Percentiles rank a stretch among this genome's conserved stretches.
These are phyloP conservation scores for Russula sp. DNA, from an alignment of 768 basidiomycete species.

Conservation along the genomic window DNA sequence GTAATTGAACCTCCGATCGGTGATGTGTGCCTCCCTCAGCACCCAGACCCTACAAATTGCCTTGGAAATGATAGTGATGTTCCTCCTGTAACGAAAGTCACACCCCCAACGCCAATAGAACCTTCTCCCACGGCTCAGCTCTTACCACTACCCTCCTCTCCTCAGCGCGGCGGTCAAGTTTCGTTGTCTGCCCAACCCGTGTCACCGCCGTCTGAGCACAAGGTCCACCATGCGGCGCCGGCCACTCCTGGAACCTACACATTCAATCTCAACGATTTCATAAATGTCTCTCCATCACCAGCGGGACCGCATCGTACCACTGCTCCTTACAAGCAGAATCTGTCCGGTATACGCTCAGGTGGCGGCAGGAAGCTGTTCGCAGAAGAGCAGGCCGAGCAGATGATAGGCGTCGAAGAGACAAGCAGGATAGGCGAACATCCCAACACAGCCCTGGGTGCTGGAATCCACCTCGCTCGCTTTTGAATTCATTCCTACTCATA, in stretches of 20 bases:
- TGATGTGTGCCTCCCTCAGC: conserved; percentile 13
- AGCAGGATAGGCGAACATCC: conserved; percentile 14
- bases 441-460: conserved; percentile 22
- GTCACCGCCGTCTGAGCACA: conserved; percentile 16
- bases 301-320: conserved; percentile 19
- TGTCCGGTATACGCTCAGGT: conserved; percentile 22
- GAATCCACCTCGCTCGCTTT: conserved; percentile 23
- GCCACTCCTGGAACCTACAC: conserved; percentile 24
- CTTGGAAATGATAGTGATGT: neutral
- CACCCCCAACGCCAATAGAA: conserved; percentile 24
- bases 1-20: conserved; percentile 7
- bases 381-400: conserved; percentile 22
- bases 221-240: conserved; percentile 15
- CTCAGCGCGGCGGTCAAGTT: conserved; percentile 5
- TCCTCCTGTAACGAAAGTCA: conserved; percentile 18
- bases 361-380: conserved; percentile 24
- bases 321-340: conserved; percentile 18
- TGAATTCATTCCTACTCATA: conserved; percentile 10
- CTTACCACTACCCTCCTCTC: conserved; percentile 17
- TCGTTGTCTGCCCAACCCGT: conserved; percentile 2
- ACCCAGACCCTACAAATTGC: neutral
- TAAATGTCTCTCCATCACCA: conserved; percentile 26
- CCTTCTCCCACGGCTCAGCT: conserved; percentile 6
- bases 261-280: conserved; percentile 26
- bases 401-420: conserved; percentile 15